These are phyloP conservation scores for Dalbergia cochinchinensis DNA, from an alignment of 306 rosid genomes.

Conservation along the genomic window DNA sequence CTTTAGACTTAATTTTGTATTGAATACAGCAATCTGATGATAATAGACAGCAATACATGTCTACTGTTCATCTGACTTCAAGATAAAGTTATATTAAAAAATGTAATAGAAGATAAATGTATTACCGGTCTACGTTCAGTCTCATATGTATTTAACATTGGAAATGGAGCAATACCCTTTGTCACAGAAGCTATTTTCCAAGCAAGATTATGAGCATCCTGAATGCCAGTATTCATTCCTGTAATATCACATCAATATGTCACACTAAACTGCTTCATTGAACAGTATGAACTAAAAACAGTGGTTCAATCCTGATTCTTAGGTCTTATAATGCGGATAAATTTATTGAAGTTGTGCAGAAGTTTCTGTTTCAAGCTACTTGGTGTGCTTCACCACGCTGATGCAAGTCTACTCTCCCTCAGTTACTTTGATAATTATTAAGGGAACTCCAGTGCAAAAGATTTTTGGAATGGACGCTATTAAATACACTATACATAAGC, in stretches of 20 bases:
- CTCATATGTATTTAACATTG: constrained; percentile 81
- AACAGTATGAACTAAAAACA: neutral
- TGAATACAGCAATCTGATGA: constrained; percentile 79
- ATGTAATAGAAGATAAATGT: constrained; percentile 44
- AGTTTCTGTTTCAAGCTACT: constrained; percentile 8
- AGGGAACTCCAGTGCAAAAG: neutral
- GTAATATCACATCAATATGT: constrained; percentile 45
- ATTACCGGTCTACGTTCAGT: constrained; percentile 86
- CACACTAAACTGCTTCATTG: constrained; percentile 36
- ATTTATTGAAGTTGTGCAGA: neutral
- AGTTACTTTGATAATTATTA: constrained; percentile 25
- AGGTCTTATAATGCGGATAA: constrained; percentile 12
- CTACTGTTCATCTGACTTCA: constrained; percentile 41
- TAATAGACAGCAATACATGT: constrained; percentile 23
- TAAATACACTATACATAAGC: neutral
- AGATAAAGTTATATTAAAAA: neutral
- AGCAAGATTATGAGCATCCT: constrained; percentile 96
- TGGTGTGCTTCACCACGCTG: neutral
- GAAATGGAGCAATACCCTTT: constrained; percentile 79
- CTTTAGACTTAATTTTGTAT: constrained; percentile 80
- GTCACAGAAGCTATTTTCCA: constrained; percentile 92
- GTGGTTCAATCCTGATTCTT: neutral
- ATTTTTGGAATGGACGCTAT: constrained; percentile 1
- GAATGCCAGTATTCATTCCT: constrained; percentile 99
- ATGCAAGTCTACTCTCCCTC: constrained; percentile 5